phyloP scores from a whole-genome alignment of 441 rosid species.

The Adansonia gregorii region DNA sequence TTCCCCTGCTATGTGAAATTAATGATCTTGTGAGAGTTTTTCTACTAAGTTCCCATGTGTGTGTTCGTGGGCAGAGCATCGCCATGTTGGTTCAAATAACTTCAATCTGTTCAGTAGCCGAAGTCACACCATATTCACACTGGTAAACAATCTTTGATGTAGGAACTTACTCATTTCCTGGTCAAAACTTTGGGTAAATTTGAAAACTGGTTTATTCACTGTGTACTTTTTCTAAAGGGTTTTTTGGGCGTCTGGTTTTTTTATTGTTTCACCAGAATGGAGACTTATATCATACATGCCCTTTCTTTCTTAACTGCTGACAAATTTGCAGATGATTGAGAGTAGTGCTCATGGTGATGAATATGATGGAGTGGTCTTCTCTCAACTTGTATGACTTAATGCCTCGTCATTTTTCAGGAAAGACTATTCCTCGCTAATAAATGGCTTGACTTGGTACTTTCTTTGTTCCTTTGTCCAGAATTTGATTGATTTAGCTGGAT shows the following conservation, averaged over 20 bases:
- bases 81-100: constrained; percentile 99
- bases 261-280: neutral
- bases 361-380: constrained; percentile 98
- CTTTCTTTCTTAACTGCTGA: constrained; percentile 25
- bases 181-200: constrained; percentile 12
- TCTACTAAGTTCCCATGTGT: constrained; percentile 26
- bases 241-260: neutral
- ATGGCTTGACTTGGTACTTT: constrained; percentile 29
- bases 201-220: constrained; percentile 13
- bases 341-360: constrained; percentile 96
- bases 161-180: constrained; percentile 4
- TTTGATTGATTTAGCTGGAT: constrained; percentile 99
- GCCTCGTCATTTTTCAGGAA: constrained; percentile 20
- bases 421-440: constrained; percentile 25
- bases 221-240: neutral
- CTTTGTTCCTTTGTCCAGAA: constrained; percentile 54
- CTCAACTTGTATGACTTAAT: constrained; percentile 79
- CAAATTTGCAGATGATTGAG: constrained; percentile 88
- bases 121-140: constrained; percentile 97
- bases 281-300: neutral
- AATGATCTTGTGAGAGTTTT: constrained; percentile 9
- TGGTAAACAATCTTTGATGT: constrained; percentile 51
- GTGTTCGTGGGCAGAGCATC: constrained; percentile 76
- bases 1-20: constrained; percentile 19
- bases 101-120: constrained; percentile 97